Percentiles rank a stretch among this genome's conserved stretches.
phyloP scores from a whole-genome alignment of 108 stramenopile species.

The Aurantiochytrium sp. region DNA sequence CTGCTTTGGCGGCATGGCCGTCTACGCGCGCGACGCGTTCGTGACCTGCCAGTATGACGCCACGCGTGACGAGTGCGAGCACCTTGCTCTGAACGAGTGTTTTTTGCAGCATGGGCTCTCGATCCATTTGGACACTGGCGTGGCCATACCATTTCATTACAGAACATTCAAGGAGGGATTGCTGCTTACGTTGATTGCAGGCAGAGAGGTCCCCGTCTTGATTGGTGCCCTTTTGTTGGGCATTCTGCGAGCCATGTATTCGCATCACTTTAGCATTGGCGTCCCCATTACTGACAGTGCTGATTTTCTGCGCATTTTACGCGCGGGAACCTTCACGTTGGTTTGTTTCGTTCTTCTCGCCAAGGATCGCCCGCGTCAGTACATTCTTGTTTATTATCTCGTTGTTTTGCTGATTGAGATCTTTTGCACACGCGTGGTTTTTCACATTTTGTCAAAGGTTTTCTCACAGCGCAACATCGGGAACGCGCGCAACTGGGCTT shows the following conservation, averaged over 20 bases:
- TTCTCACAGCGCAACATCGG: too few relatives aligned
- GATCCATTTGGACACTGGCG: background rate
- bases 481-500: too few relatives aligned
- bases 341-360: background rate
- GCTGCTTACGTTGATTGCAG: background rate
- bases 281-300: too few relatives aligned
- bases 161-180: background rate
- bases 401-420: too few relatives aligned
- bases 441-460: too few relatives aligned
- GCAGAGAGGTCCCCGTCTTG: background rate
- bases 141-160: background rate
- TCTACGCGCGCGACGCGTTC: background rate
- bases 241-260: background rate
- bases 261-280: too few relatives aligned
- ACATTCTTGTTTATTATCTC: too few relatives aligned
- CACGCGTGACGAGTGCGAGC: background rate
- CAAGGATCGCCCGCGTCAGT: background rate
- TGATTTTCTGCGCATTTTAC: background rate
- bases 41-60: background rate
- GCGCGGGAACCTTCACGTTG: background rate
- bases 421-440: too few relatives aligned
- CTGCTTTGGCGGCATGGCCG: background rate
- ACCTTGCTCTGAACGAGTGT: background rate
- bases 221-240: background rate
- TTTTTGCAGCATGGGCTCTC: background rate